Conservation (phyloP, 257 asterid species). For the Solanum pennellii region DNA sequence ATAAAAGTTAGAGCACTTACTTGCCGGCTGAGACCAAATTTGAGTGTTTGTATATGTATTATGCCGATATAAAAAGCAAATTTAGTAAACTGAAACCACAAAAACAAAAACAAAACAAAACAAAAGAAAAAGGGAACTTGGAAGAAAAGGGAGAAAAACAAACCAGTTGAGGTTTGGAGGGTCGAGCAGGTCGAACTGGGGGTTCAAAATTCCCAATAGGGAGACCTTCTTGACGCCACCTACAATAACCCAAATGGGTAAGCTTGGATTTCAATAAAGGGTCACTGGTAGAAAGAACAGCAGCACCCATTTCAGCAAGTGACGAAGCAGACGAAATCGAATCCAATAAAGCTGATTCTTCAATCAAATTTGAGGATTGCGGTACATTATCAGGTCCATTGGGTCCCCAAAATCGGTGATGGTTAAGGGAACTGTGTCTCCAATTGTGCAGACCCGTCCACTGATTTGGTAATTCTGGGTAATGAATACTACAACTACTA, state of each 20-base stretch:
- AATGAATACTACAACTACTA: conserved; percentile 19
- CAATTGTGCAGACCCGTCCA: conserved; percentile 82
- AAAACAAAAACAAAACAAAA: no score
- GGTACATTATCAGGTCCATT: conserved; percentile 39
- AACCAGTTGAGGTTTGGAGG: conserved; percentile 66
- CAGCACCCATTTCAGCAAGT: conserved; percentile 78
- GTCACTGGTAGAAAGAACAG: conserved; percentile 63
- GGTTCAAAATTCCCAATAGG: conserved; percentile 62
- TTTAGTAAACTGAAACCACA: background rate
- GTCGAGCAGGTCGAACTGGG: conserved; percentile 66
- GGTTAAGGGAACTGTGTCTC: conserved; percentile 63
- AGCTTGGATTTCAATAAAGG: conserved; percentile 68
- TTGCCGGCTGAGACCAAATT: background rate
- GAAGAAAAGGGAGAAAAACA: background rate
- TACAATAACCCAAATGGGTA: conserved; percentile 59
- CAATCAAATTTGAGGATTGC: background rate
- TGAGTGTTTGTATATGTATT: background rate
- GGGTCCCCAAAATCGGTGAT: conserved; percentile 66
- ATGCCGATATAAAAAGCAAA: background rate
- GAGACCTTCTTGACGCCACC: conserved; percentile 51
- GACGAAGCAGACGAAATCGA: conserved; percentile 34
- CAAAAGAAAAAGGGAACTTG: no score
- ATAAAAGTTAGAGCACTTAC: background rate
- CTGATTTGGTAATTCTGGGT: conserved; percentile 32
- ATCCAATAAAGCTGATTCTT: conserved; percentile 1